Percentiles rank a stretch among this genome's conserved stretches.
These are phyloP conservation scores for Aspergillus cristatus DNA, from an alignment of 495 filamentous ascomycete genomes.

Conservation along the genomic window DNA sequence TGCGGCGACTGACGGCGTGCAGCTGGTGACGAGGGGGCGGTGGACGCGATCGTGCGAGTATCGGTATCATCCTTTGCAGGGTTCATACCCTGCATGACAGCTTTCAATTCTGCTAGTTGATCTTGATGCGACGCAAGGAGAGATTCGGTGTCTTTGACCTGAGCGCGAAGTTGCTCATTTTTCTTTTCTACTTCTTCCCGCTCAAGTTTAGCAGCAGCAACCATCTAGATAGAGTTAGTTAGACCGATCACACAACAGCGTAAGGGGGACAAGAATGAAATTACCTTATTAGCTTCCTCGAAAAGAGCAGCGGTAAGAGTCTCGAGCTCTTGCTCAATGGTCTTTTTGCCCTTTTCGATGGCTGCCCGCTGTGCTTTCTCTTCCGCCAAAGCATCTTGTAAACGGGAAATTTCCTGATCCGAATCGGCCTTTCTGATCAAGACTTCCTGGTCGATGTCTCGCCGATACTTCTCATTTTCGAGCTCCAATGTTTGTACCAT, in stretches of 20 bases:
- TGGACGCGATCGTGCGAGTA: slow-evolving; percentile 44
- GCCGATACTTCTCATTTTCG: slow-evolving; percentile 57
- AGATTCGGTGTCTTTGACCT: slow-evolving; percentile 76
- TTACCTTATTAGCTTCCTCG: slow-evolving; percentile 83
- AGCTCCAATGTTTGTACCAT: slow-evolving; percentile 60
- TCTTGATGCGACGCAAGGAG: slow-evolving; percentile 85
- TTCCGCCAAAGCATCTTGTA: slow-evolving; percentile 56
- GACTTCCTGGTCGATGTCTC: slow-evolving; percentile 60
- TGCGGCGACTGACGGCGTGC: slow-evolving; percentile 14
- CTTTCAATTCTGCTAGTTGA: slow-evolving; percentile 83
- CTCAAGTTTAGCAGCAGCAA: slow-evolving; percentile 66
- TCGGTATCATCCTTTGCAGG: slow-evolving; percentile 60
- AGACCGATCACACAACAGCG: not conserved
- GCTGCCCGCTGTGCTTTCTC: slow-evolving; percentile 49
- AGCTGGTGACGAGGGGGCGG: slow-evolving; percentile 60
- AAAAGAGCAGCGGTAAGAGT: slow-evolving; percentile 82
- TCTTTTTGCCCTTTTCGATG: slow-evolving; percentile 63
- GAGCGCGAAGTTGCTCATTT: slow-evolving; percentile 68
- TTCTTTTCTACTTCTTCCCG: slow-evolving; percentile 65
- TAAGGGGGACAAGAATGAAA: not conserved
- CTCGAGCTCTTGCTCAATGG: slow-evolving; percentile 77
- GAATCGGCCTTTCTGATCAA: slow-evolving; percentile 61
- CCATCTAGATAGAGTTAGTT: slow-evolving; percentile 59
- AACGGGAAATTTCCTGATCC: slow-evolving; percentile 58
- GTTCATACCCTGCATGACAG: slow-evolving; percentile 83